Base-by-base conservation (phyloP, 2,329 filamentous ascomycete genomes). In the Periconia digitata region DNA sequence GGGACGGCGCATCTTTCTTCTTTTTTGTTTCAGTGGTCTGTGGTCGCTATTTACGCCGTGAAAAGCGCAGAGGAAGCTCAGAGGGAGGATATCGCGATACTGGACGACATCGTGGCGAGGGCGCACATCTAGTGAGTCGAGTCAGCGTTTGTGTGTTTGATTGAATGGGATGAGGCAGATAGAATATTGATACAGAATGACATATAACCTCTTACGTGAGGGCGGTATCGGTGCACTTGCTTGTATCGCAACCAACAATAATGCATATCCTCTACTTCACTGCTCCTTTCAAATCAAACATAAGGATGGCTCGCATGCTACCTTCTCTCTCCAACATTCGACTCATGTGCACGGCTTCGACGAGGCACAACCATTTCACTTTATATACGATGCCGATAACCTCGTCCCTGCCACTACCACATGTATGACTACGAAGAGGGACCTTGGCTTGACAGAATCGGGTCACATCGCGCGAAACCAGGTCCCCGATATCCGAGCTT, bases 341-440 rank as follows among this genome's bases (percentile, higher is more conserved):
- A 10, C 46, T 27, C 41, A 46, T 18, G 20, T 58, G 22, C n/a
- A 49, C 27, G 53, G 47, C 24, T 48, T 40, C 27, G 39, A 50
- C 7, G 44, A 53, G 6, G 37, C 36, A 38, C 55, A 58, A 36
- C 39, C 45, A 8, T 58, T 61, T 22, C 48, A 51, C 18, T 42
- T 61, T 13, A 45, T 51, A n/a, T 60, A 58, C 40, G 44, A 56
- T 48, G 56, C 56, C 41, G 46, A 56, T 39, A 49, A 56, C 39
- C 21, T 61, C 6, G 47, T 50, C 15, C 53, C 47, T 39, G 53
- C 46, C 38, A 40, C 43, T 29, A 49, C 24, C 5, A 34, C 21
- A 8, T 27, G 34, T 36, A 44, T 47, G 40, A 18, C 37, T 40
- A 27, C 48, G 47, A 21, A 41, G 27, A 32, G 27, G 27, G n/a